Percentiles rank a stretch among this genome's conserved stretches.
phyloP scores from a whole-genome alignment of 441 rosid species.

The Populus hybrid region DNA sequence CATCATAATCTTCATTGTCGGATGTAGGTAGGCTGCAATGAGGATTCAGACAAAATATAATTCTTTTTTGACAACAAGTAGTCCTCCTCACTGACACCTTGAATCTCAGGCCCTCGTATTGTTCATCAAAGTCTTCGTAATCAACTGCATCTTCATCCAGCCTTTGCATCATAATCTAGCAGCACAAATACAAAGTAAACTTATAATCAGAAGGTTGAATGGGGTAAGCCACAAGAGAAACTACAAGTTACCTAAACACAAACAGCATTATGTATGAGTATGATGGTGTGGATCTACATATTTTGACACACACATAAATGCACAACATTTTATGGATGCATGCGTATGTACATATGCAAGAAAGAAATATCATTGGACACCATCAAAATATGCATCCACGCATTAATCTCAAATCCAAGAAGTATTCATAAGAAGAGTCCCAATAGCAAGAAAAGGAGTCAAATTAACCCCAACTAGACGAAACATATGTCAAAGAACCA shows the following conservation, averaged over 20 bases:
- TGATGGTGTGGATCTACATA: background rate
- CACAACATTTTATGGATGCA: background rate
- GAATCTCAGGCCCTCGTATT: conserved; percentile 89
- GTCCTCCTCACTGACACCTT: conserved; percentile 82
- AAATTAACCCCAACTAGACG: too few relatives aligned
- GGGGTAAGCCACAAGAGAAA: conserved; percentile 1
- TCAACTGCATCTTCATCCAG: conserved; percentile 96
- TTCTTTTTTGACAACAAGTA: conserved; percentile 70
- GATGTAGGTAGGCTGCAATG: conserved; percentile 56
- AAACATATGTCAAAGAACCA: too few relatives aligned
- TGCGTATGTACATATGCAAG: too few relatives aligned
- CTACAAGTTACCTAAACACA: background rate
- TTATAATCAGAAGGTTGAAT: conserved; percentile 25
- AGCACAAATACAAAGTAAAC: conserved; percentile 30
- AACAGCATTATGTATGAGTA: background rate
- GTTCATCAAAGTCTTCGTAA: conserved; percentile 95
- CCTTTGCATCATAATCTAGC: conserved; percentile 84
- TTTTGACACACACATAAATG: background rate
- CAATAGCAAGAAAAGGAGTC: too few relatives aligned
- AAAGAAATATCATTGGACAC: too few relatives aligned
- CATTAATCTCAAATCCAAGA: background rate
- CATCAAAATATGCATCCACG: background rate
- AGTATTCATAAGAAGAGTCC: too few relatives aligned
- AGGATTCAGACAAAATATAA: conserved; percentile 52
- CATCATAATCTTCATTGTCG: conserved; percentile 96